Base-by-base conservation (phyloP, 1,284 basidiomycete genomes). In the Ceratobasidium sp. region DNA sequence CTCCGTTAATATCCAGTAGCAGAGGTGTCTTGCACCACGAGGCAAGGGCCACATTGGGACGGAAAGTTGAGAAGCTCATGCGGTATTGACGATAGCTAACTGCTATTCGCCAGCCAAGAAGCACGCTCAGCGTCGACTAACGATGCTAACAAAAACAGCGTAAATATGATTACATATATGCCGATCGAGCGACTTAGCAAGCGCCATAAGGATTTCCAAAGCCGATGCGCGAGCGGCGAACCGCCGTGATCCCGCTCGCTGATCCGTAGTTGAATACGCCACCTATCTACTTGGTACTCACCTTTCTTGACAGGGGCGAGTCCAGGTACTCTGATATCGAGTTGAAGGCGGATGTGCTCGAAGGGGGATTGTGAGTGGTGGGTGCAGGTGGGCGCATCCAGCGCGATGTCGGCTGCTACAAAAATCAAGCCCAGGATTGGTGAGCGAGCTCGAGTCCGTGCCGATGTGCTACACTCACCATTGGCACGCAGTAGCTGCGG, bases 111-210 rank as follows among this genome's bases (percentile, higher is more conserved):
- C 69, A 28, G 56, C 7, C 56, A 46, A 40, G 61, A 71, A 10
- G 69, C 69, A 33, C 69, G 69, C 69, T 71, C 69, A 0, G 42
- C 56, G 40, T 71, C 69, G 17, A 61, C 69, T 0, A 54, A 71
- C 3, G 69, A 44, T 26, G 69, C 54, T 71, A 56, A 5, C 5
- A 3, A 23, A 26, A 46, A 61, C n/a, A 26, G 61, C 44, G 12
- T 59, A 48, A 71, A 23, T 44, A 42, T 6, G 17, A 33, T 23
- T 20, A 5, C 1, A 56, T 12, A 23, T 28, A 38, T 33, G 3
- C 26, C 20, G 9, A 26, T 1, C 50, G 15, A n/a, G 52, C 23
- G 10, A 59, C 56, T 42, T 17, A 71, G 56, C 54, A 5, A 54
- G 56, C 17, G 56, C 56, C 1, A n/a, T 71, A 2, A 71, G 42